phyloP scores from a whole-genome alignment of 495 filamentous ascomycete genomes.

The Stereocaulon alpinum region DNA sequence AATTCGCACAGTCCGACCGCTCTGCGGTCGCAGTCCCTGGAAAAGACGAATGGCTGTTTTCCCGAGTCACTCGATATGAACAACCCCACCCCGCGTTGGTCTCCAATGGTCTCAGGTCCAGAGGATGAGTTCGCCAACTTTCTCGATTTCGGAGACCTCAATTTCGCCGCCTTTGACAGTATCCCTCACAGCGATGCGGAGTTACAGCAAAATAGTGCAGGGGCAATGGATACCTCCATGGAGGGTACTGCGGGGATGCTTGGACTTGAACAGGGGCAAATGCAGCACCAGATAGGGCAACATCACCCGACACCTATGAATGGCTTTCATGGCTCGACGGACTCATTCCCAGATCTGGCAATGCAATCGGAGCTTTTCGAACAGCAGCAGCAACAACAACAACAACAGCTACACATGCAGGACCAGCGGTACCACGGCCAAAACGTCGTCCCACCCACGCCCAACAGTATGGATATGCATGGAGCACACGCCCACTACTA shows the following conservation, averaged over 20 bases:
- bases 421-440: constrained; percentile 47
- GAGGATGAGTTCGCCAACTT: constrained; percentile 46
- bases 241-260: constrained; percentile 9
- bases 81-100: constrained; percentile 17
- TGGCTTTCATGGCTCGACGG: constrained; percentile 31
- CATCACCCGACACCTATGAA: constrained; percentile 27
- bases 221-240: constrained; percentile 14
- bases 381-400: constrained; percentile 22
- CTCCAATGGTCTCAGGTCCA: constrained; percentile 21
- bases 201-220: constrained; percentile 17
- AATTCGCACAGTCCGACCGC: not conserved
- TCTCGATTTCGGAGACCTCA: constrained; percentile 40
- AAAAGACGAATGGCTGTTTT: constrained; percentile 16
- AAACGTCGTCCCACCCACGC: constrained; percentile 76
- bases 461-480: constrained; percentile 84
- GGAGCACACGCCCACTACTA: constrained; percentile 55
- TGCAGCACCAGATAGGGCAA: constrained; percentile 32
- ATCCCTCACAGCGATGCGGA: constrained; percentile 22
- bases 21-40: not conserved
- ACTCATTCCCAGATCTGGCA: constrained; percentile 15
- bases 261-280: constrained; percentile 15
- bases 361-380: constrained; percentile 21
- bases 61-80: constrained; percentile 16
- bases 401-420: constrained; percentile 31
- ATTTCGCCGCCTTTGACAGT: constrained; percentile 38